These are phyloP conservation scores for Spinacia oleracea DNA, from an alignment of 179 eudicot species.

Conservation along the genomic window DNA sequence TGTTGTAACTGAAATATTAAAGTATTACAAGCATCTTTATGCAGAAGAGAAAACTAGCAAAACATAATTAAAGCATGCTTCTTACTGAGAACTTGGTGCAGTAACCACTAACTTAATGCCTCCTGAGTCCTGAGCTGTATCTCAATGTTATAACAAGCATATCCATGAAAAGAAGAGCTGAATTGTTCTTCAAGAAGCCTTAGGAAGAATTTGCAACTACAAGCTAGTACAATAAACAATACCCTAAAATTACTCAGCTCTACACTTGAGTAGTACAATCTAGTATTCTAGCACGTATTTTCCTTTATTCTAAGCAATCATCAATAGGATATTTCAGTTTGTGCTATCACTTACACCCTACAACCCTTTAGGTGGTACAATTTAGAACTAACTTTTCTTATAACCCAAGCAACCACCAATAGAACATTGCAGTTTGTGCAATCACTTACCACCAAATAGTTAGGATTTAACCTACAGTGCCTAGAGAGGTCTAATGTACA, in stretches of 20 bases:
- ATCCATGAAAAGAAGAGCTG: not conserved
- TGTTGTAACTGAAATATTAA: not conserved
- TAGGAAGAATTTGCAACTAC: not conserved
- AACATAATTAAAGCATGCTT: not conserved
- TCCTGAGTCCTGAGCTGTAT: not conserved
- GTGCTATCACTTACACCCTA: not conserved
- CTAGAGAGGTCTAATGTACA: not conserved
- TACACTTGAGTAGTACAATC: not conserved
- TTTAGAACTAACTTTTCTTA: too few relatives aligned
- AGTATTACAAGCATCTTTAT: not conserved
- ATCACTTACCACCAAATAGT: not conserved
- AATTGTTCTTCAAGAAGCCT: not conserved
- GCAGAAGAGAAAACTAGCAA: not conserved
- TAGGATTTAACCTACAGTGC: not conserved
- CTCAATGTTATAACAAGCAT: conserved; percentile 1
- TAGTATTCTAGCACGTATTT: not conserved
- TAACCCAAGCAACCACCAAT: too few relatives aligned
- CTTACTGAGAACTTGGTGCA: not conserved
- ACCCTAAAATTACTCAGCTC: not conserved
- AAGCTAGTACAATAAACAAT: not conserved
- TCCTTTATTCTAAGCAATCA: not conserved
- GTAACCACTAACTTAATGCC: not conserved
- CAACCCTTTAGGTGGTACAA: too few relatives aligned
- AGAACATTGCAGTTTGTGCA: too few relatives aligned
- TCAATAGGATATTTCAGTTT: not conserved